Evolutionary conservation across 768 basidiomycete genomes (phyloP).

Genomic region (Leccinum broughii): DNA sequence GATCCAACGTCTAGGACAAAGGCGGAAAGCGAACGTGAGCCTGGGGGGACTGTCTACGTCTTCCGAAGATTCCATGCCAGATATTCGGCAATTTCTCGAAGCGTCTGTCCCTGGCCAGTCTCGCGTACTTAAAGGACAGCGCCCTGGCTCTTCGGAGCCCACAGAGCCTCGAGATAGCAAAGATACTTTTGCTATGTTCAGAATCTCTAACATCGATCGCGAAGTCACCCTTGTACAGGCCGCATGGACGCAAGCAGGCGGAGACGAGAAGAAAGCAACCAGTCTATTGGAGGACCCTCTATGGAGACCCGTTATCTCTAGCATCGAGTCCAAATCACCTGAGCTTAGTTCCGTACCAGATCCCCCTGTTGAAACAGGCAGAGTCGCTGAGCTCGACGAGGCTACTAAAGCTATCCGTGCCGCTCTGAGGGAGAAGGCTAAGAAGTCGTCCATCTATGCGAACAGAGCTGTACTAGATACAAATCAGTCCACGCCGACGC

Average conservation of each 20-base stretch:
- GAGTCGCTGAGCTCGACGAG: constrained; percentile 73
- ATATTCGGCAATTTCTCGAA: constrained; percentile 41
- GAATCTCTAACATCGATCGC: constrained; percentile 56
- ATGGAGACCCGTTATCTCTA: constrained; percentile 46
- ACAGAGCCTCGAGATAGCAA: constrained; percentile 29
- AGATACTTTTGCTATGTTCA: constrained; percentile 54
- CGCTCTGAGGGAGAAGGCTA: constrained; percentile 71
- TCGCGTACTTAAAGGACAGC: constrained; percentile 56
- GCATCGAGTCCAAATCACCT: constrained; percentile 21
- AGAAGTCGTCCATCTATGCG: constrained; percentile 68
- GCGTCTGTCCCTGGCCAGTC: constrained; percentile 41
- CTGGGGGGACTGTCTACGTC: constrained; percentile 52
- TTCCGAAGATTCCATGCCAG: constrained; percentile 69
- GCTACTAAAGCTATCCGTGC: constrained; percentile 62
- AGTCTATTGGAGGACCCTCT: constrained; percentile 54
- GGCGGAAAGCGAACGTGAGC: constrained; percentile 40
- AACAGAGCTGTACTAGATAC: constrained; percentile 56
- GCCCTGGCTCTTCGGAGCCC: constrained; percentile 33
- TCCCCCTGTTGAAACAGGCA: constrained; percentile 42
- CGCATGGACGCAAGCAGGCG: constrained; percentile 60
- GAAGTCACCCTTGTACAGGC: constrained; percentile 45
- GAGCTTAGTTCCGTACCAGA: constrained; percentile 18
- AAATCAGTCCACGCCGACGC: constrained; percentile 42
- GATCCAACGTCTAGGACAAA: constrained; percentile 52
- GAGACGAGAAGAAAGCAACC: constrained; percentile 51